Evolutionary conservation across 2,329 filamentous ascomycete species (phyloP).

Genomic region (Neophaeococcomyces mojaviensis): DNA sequence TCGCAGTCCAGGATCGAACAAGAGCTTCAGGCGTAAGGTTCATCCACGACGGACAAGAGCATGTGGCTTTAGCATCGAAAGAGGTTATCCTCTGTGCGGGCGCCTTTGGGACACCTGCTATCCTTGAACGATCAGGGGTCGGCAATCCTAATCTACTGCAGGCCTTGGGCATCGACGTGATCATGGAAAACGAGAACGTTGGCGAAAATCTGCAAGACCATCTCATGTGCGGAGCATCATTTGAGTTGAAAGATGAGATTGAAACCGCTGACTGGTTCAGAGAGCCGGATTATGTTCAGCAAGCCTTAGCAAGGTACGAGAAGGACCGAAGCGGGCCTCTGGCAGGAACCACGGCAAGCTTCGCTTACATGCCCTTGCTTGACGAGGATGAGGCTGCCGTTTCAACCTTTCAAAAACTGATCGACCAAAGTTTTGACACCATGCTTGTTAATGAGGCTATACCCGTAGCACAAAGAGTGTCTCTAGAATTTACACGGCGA

Average conservation of each 20-base stretch:
- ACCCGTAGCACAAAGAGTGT: neutral
- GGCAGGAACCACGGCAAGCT: constrained; percentile 21
- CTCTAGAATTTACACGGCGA: neutral
- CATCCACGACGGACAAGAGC: constrained; percentile 5
- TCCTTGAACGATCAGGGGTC: constrained; percentile 46
- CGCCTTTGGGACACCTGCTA: constrained; percentile 34
- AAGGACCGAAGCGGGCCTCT: constrained; percentile 22
- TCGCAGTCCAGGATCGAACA: neutral
- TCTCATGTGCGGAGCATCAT: too few relatives aligned
- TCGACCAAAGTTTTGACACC: too few relatives aligned
- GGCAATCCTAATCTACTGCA: constrained; percentile 34
- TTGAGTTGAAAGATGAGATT: too few relatives aligned
- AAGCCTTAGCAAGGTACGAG: constrained; percentile 14
- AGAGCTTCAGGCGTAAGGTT: constrained; percentile 9
- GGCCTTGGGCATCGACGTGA: constrained; percentile 31
- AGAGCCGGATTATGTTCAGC: neutral
- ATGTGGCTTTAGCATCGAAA: too few relatives aligned
- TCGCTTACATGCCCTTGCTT: constrained; percentile 24
- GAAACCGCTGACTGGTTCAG: too few relatives aligned
- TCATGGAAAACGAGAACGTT: constrained; percentile 43
- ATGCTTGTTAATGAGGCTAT: constrained; percentile 10
- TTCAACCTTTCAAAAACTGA: too few relatives aligned
- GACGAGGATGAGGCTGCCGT: constrained; percentile 16
- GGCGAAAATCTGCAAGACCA: constrained; percentile 35
- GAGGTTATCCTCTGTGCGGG: constrained; percentile 38